Evolutionary conservation across 495 filamentous ascomycete genomes (phyloP).

Genomic region (Tuber brumale): DNA sequence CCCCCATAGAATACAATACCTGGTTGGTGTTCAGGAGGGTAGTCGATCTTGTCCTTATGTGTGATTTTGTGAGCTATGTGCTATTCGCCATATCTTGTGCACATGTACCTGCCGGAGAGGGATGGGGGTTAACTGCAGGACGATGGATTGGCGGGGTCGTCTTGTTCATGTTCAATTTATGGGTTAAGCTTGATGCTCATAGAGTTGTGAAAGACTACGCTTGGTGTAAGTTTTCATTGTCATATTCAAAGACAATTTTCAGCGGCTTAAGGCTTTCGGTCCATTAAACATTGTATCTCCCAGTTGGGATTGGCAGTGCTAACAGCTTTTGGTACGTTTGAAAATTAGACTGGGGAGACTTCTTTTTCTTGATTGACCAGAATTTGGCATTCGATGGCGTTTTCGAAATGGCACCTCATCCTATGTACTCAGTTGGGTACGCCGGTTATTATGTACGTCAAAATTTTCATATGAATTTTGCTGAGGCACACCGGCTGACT

Average conservation of each 20-base stretch:
- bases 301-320: slow-evolving; percentile 10
- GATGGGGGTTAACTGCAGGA: slow-evolving; percentile 56
- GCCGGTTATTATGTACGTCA: slow-evolving; percentile 71
- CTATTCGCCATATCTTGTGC: slow-evolving; percentile 90
- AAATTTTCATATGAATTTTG: background rate
- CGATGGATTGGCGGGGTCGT: slow-evolving; percentile 77
- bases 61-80: slow-evolving; percentile 94
- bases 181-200: slow-evolving; percentile 97
- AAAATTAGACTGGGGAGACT: slow-evolving; percentile 80
- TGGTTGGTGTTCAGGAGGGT: slow-evolving; percentile 94
- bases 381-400: slow-evolving; percentile 97
- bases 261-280: background rate
- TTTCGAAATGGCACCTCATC: slow-evolving; percentile 98
- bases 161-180: slow-evolving; percentile 90
- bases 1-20: slow-evolving; percentile 96
- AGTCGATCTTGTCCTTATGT: slow-evolving; percentile 95
- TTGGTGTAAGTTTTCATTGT: slow-evolving; percentile 55
- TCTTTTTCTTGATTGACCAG: slow-evolving; percentile 97
- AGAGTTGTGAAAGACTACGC: slow-evolving; percentile 98
- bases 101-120: slow-evolving; percentile 64
- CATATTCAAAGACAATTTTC: background rate
- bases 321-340: slow-evolving; percentile 10
- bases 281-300: background rate
- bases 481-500: background rate
- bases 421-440: slow-evolving; percentile 99